Evolutionary conservation across 352 stramenopile genomes (phyloP).

Genomic region (Globisporangium ultimum): DNA sequence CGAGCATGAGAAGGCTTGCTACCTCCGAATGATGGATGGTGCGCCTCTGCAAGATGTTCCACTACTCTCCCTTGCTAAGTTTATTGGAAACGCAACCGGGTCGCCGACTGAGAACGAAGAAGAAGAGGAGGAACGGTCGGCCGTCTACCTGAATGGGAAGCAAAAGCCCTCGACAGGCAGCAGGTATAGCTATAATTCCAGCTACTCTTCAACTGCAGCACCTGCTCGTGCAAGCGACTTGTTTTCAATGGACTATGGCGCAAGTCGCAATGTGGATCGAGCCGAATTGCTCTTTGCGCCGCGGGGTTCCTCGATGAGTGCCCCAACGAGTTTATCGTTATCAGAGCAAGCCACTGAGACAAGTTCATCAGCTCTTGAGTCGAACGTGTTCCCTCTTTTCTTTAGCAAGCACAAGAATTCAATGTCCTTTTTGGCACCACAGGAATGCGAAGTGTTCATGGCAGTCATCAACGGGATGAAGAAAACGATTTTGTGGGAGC

Average conservation of each 20-base stretch:
- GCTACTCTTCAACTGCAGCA: slow-evolving; percentile 1
- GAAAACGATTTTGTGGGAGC: slow-evolving; percentile 63
- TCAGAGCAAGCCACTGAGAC: slow-evolving; percentile 16
- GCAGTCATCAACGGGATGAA: slow-evolving; percentile 42
- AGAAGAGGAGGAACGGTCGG: slow-evolving; percentile 36
- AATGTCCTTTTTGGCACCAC: slow-evolving; percentile 45
- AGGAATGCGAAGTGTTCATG: slow-evolving; percentile 45
- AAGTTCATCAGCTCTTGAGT: slow-evolving; percentile 28
- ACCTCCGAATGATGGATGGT: slow-evolving; percentile 69
- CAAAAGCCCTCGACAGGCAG: slow-evolving; percentile 5
- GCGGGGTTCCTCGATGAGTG: not conserved
- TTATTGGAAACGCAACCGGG: slow-evolving; percentile 32
- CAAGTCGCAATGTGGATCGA: slow-evolving; percentile 25
- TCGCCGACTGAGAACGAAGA: not conserved
- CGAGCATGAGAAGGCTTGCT: slow-evolving; percentile 73
- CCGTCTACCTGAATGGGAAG: slow-evolving; percentile 42
- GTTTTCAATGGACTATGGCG: slow-evolving; percentile 63
- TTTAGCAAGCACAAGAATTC: slow-evolving; percentile 51
- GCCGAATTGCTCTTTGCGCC: slow-evolving; percentile 62
- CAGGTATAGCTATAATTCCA: slow-evolving; percentile 6
- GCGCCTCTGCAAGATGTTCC: slow-evolving; percentile 42
- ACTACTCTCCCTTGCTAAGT: slow-evolving; percentile 41
- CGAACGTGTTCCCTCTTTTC: slow-evolving; percentile 37
- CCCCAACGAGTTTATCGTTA: slow-evolving; percentile 1
- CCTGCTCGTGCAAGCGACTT: slow-evolving; percentile 66